Percentiles rank a stretch among this genome's conserved stretches.
Evolutionary conservation across 441 rosid genomes (phyloP).

Genomic region (Erysimum pusillum): DNA sequence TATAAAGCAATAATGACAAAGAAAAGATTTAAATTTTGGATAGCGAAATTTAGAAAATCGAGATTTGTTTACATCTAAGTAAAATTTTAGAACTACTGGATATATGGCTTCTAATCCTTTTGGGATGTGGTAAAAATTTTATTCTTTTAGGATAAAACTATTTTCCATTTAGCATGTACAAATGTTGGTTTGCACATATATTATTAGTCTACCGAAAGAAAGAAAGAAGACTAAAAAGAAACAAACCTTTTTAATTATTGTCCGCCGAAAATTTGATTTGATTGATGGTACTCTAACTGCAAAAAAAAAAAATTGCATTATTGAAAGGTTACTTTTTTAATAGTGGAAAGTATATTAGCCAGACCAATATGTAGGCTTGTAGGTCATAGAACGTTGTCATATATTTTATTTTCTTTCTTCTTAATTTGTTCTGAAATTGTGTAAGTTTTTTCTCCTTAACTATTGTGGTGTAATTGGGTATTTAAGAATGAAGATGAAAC

Average conservation of each 20-base stretch:
- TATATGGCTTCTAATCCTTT: no score
- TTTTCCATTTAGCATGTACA: no score
- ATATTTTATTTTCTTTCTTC: neutral
- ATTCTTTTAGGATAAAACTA: no score
- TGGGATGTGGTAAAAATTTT: no score
- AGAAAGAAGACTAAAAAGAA: neutral
- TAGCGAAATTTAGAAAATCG: neutral
- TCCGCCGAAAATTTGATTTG: slow-evolving; percentile 11
- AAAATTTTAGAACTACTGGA: no score
- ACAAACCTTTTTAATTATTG: neutral
- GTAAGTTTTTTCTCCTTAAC: neutral
- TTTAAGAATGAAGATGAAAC: slow-evolving; percentile 36
- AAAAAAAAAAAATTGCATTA: slow-evolving; percentile 21
- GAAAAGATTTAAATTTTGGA: neutral
- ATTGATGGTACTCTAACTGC: slow-evolving; percentile 25
- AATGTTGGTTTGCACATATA: no score
- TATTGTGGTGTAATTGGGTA: slow-evolving; percentile 13
- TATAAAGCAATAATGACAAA: neutral
- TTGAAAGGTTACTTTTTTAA: slow-evolving; percentile 15
- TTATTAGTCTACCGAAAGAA: no score
- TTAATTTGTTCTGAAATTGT: neutral
- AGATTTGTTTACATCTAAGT: no score
- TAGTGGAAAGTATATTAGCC: slow-evolving; percentile 7
- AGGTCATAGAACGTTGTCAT: slow-evolving; percentile 17
- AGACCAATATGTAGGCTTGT: slow-evolving; percentile 32